Percentiles rank a stretch among this genome's conserved stretches.
These are phyloP conservation scores for Alliaria petiolata DNA, from an alignment of 345 rosid species.

Conservation along the genomic window DNA sequence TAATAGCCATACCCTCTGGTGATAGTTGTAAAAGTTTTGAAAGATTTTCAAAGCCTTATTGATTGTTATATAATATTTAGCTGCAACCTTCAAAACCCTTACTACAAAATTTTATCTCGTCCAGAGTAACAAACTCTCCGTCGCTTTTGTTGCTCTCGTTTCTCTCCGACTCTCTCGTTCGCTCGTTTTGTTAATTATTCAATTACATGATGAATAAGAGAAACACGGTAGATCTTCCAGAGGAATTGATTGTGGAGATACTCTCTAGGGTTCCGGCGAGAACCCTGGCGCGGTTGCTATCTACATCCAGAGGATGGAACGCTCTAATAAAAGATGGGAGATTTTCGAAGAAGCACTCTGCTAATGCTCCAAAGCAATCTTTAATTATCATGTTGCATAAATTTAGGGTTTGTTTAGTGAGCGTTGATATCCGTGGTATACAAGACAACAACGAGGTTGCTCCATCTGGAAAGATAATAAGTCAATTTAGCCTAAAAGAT, in stretches of 20 bases:
- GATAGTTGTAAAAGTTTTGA: too few species aligned
- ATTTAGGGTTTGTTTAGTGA: background rate
- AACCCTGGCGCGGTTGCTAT: background rate
- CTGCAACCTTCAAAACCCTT: too few species aligned
- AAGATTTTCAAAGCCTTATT: too few species aligned
- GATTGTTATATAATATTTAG: too few species aligned
- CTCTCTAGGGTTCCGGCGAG: background rate
- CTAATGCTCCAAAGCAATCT: background rate
- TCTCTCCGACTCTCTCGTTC: too few species aligned
- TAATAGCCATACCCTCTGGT: too few species aligned
- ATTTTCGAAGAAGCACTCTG: background rate
- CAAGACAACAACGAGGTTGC: background rate
- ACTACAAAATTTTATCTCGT: too few species aligned
- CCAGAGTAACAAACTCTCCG: too few species aligned
- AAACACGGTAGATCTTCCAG: background rate
- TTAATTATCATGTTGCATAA: background rate
- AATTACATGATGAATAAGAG: background rate
- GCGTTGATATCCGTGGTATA: background rate
- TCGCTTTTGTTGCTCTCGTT: too few species aligned
- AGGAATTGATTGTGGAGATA: background rate
- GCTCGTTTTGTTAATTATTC: too few species aligned
- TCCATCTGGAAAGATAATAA: background rate
- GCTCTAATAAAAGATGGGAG: background rate
- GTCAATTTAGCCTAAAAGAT: background rate
- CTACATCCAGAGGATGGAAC: background rate